Base-by-base conservation (phyloP, 768 basidiomycete species). In the Boletus eberwhitei region DNA sequence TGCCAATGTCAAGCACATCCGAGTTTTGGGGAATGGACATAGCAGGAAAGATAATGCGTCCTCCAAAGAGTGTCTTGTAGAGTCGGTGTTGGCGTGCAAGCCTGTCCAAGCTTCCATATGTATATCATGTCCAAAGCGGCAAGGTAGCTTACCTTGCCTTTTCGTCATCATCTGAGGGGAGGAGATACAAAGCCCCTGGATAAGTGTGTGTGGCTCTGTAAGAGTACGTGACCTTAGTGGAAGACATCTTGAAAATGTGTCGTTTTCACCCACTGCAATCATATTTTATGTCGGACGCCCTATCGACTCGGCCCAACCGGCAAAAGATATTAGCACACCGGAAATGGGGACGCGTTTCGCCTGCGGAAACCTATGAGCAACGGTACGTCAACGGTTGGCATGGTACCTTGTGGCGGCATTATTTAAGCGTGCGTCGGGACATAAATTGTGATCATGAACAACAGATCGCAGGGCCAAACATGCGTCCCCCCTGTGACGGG, bases 161-260 rank as follows among this genome's bases (percentile, higher is more conserved):
- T 40, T 66, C 66, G 2, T 54, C 58, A 6, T 66, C 50, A 6
- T 66, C 60, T 0, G 60, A 62, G 13, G 65, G 65, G 35, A 66
- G 65, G 17, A 66, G 39, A 42, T 67, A 66, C 3, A 56, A 42
- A 11, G 60, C 52, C 17, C 61, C 62, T 8, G 51, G 55, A 42
- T 63, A 63, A 2, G 57, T 48, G 42, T 61, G 60, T 5, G 54
- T 48, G 14, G 57, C 8, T 34, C 59, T 42, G 57, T 58, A 56
- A 5, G 36, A 26, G 22, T 55, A 39, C 3, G 22, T 45, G 8
- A 42, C 42, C 29, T 58, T 44, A 14, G 44, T 32, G 8, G 44
- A 32, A 14, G 44, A 45, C 44, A 32, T 45, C 31, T 14, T 19
- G 12, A 45, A n/a, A 31, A 21, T n/a, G n/a, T 24, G 24, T 16